Conservation (phyloP, 352 stramenopile genomes). For the Vaucheria bursata region DNA sequence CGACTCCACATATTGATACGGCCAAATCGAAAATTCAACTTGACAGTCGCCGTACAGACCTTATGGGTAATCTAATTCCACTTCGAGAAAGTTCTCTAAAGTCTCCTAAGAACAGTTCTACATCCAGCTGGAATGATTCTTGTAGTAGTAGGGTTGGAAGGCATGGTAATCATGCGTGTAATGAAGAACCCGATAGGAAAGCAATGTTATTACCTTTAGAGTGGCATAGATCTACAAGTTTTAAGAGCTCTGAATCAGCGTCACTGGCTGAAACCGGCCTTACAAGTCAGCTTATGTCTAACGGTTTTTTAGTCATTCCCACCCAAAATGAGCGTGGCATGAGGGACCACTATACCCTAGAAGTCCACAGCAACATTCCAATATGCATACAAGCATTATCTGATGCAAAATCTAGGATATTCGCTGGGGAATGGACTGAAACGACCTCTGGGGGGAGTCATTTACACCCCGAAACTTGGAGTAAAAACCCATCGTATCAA, state of each 20-base stretch:
- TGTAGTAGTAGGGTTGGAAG: too few species aligned
- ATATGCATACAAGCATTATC: conserved; percentile 48
- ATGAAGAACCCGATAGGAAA: too few species aligned
- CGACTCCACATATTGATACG: too few species aligned
- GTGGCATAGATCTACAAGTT: background rate
- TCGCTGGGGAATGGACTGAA: conserved; percentile 66
- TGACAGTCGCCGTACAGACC: too few species aligned
- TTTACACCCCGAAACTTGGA: conserved; percentile 64
- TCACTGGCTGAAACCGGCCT: conserved; percentile 50
- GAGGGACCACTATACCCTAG: conserved; percentile 68
- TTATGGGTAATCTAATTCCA: too few species aligned
- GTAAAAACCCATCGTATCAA: conserved; percentile 71
- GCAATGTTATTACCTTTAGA: too few species aligned
- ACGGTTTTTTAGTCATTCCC: conserved; percentile 62
- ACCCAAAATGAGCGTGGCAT: conserved; percentile 61
- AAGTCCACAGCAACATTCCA: conserved; percentile 68
- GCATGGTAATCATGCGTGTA: too few species aligned
- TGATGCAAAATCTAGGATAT: conserved; percentile 43
- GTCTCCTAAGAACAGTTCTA: too few species aligned
- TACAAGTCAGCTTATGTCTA: conserved; percentile 58
- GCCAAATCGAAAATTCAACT: too few species aligned
- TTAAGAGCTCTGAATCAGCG: background rate
- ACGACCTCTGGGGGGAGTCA: conserved; percentile 62
- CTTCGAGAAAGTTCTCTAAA: too few species aligned
- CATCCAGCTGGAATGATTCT: background rate